Evolutionary conservation across 176 grass and related monocot genomes (phyloP).

Genomic region (Oryza nivara): DNA sequence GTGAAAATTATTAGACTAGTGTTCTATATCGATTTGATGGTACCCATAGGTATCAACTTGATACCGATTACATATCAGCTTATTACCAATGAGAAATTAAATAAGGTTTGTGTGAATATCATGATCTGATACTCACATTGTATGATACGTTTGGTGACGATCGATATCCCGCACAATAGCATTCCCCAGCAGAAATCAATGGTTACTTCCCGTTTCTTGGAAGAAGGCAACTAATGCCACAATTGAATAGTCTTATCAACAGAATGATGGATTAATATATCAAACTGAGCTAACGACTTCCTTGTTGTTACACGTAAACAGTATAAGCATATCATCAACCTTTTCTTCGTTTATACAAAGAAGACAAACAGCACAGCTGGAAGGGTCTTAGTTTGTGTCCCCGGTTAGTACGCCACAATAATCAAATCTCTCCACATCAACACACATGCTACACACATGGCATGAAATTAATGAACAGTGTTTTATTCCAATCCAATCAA

Average conservation of each 20-base stretch:
- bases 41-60: too few species aligned
- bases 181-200: too few species aligned
- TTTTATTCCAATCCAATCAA: background rate
- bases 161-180: too few species aligned
- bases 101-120: too few species aligned
- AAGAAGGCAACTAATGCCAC: background rate
- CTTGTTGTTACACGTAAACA: background rate
- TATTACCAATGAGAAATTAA: too few species aligned
- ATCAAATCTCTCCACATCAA: background rate
- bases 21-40: too few species aligned
- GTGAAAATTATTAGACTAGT: too few species aligned
- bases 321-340: background rate
- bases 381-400: background rate
- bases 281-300: background rate
- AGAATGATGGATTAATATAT: too few species aligned
- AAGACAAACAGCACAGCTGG: background rate
- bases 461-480: background rate
- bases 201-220: background rate
- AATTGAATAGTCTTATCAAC: background rate
- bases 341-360: background rate
- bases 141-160: too few species aligned
- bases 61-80: too few species aligned
- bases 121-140: too few species aligned
- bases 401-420: background rate
- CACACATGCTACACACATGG: background rate